phyloP scores from a whole-genome alignment of 352 stramenopile genomes.

The Phytophthora crassamura region DNA sequence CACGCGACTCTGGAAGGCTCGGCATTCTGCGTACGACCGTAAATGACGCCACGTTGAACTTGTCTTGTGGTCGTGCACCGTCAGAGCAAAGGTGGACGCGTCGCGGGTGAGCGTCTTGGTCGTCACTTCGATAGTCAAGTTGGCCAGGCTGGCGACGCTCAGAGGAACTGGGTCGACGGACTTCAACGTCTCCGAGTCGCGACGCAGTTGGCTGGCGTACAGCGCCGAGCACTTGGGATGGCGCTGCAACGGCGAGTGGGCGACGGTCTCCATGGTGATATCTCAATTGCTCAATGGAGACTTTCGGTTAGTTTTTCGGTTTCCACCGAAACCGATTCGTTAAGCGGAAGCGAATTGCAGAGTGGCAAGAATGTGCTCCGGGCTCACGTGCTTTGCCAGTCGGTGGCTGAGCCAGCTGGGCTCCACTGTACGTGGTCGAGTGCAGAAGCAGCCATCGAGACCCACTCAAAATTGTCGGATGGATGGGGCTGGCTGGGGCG shows the following conservation, averaged over 20 bases:
- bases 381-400: constrained; percentile 16
- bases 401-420: constrained; percentile 19
- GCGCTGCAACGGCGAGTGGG: constrained; percentile 23
- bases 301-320: no score
- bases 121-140: constrained; percentile 43
- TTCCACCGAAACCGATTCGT: constrained; percentile 5
- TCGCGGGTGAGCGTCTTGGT: constrained; percentile 30
- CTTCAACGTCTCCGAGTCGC: constrained; percentile 12
- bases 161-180: constrained; percentile 3
- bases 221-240: constrained; percentile 48
- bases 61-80: constrained; percentile 46
- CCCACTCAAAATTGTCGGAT: constrained; percentile 20
- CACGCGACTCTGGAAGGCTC: constrained; percentile 44
- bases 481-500: constrained; percentile 31
- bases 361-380: constrained; percentile 13
- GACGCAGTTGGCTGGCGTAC: constrained; percentile 22
- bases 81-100: constrained; percentile 35
- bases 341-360: constrained; percentile 14
- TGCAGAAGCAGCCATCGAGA: constrained; percentile 18
- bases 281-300: constrained; percentile 1
- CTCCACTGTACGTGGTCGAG: not conserved
- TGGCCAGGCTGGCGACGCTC: constrained; percentile 40
- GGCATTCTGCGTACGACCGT: constrained; percentile 47
- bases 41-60: constrained; percentile 47
- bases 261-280: constrained; percentile 17